Percentiles rank a stretch among this genome's conserved stretches.
Conservation (phyloP, 202 grass and related monocot species). For the Panicum virgatum region DNA sequence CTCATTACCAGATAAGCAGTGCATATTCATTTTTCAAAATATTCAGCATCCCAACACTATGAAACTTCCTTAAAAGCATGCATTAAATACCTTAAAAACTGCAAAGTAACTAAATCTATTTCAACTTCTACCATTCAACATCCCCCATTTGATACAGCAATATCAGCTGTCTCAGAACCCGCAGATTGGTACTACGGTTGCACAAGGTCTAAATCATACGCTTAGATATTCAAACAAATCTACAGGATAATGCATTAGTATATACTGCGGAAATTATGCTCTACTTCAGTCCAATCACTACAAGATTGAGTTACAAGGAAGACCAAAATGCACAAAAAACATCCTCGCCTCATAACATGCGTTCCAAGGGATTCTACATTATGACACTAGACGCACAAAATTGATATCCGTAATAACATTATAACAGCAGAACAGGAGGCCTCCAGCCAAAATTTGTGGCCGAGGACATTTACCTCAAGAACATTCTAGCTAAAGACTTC, state of each 20-base stretch:
- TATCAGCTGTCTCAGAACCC: neutral
- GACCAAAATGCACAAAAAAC: neutral
- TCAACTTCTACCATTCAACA: neutral
- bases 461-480: constrained; percentile 33
- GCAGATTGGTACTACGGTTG: neutral
- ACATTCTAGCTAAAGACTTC: constrained; percentile 79
- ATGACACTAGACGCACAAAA: constrained; percentile 31
- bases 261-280: neutral
- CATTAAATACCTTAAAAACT: neutral
- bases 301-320: constrained; percentile 25
- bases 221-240: constrained; percentile 12
- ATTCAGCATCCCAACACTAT: neutral
- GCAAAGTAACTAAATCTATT: neutral
- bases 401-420: neutral
- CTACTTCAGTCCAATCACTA: neutral
- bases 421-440: constrained; percentile 19
- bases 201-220: neutral
- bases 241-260: neutral
- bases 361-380: constrained; percentile 34
- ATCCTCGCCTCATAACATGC: constrained; percentile 17
- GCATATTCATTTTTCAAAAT: neutral
- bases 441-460: constrained; percentile 20
- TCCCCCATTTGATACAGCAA: neutral
- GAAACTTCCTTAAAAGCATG: neutral
- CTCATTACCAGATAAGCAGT: neutral